Base-by-base conservation (phyloP, 106 monocot species). In the Agapanthus africanus region DNA sequence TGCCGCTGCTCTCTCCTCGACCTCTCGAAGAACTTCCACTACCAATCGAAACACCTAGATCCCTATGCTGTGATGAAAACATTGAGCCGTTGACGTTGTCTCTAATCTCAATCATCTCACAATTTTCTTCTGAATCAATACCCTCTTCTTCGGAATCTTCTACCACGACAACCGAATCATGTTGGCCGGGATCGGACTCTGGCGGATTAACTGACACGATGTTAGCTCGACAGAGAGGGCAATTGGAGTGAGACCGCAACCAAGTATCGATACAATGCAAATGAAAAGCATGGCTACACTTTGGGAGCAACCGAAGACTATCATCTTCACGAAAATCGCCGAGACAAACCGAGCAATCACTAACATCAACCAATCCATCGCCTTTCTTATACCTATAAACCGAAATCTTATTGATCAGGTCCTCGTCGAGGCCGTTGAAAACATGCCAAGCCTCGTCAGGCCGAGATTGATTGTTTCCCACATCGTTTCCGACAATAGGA, bases 321-420 rank as follows among this genome's bases (percentile, higher is more conserved):
- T 93, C 93, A 9, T 79, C 88, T 7, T 93, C 93, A 26, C 37
- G 11, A 65, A 93, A 93, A 77, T 89, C 88, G 25, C 77, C 68
- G 10, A 86, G 74, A 72, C 93, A 93, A 32, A 93, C 89, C 54
- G 93, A 73, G 74, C 93, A 89, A 46, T 93, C 93, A 0, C 76
- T 71, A 35, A 77, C 68, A 26, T 78, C 81, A 7, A 86, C 73
- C 35, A 81, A n/a, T 7, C 85, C 85, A 14, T 86, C 88, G 4
- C 73, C 79, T 47, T 65, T 75, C 62, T 70, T 79, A 54, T 88
- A 90, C 83, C 57, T 76, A 75, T 74, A 85, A 15, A 88, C 83
- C 8, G 85, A 28, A 25, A 94, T 90, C 67, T 79, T 77, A 37
- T 42, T 54, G 78, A 94, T 94, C 23, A 81, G 39, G 1, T 74